phyloP scores from a whole-genome alignment of 1,284 basidiomycete genomes.

The Microbotryum violaceum region DNA sequence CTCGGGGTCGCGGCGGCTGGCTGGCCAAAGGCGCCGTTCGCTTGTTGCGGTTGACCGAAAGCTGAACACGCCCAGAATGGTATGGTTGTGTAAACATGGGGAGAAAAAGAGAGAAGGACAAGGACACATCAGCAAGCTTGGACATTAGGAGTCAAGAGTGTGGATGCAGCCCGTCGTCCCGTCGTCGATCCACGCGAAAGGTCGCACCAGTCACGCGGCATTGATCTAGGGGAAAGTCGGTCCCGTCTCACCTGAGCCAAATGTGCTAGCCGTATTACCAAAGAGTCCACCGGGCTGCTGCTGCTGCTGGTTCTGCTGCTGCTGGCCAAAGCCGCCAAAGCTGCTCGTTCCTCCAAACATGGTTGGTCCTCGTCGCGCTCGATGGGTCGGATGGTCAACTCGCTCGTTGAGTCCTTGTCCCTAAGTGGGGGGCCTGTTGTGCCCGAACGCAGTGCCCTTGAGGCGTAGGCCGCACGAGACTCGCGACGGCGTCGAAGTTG shows the following conservation, averaged over 20 bases:
- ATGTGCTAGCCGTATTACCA: slow-evolving; percentile 7
- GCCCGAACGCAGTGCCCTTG: no score
- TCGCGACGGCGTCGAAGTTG: no score
- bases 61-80: not conserved
- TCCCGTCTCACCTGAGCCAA: slow-evolving; percentile 16
- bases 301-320: slow-evolving; percentile 22
- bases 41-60: not conserved
- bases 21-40: not conserved
- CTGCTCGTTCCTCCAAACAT: slow-evolving; percentile 24
- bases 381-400: no score
- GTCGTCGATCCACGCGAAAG: not conserved
- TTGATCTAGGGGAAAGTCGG: not conserved
- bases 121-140: not conserved
- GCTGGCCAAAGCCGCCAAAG: slow-evolving; percentile 30
- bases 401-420: no score
- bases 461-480: no score
- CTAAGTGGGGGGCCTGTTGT: no score
- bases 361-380: not conserved
- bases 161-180: not conserved
- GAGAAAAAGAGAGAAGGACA: not conserved
- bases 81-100: not conserved
- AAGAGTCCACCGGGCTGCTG: slow-evolving; percentile 19
- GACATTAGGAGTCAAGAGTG: not conserved
- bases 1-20: not conserved
- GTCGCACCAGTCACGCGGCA: not conserved